Evolutionary conservation across 2,329 filamentous ascomycete genomes (phyloP).

Genomic region (Endocalyx cinctus): DNA sequence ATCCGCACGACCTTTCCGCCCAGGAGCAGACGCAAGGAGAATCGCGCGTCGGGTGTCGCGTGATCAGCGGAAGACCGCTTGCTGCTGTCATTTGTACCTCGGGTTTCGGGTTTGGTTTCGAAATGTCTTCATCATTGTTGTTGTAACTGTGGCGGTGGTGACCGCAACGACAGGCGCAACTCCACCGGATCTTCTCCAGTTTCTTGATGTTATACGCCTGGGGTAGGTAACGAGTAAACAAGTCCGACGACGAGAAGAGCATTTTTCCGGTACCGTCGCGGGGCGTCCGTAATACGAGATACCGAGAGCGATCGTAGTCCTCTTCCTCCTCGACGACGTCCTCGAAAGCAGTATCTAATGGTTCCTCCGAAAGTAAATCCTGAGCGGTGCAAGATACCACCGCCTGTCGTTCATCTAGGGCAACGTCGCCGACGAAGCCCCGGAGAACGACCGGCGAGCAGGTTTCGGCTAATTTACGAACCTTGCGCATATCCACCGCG

Average conservation of each 20-base stretch:
- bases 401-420: too few relatives aligned
- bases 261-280: neutral
- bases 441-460: conserved; percentile 50
- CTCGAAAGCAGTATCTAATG: neutral
- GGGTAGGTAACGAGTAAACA: neutral
- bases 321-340: neutral
- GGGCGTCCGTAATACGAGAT: neutral
- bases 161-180: neutral
- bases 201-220: conserved; percentile 1
- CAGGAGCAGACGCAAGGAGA: conserved; percentile 1
- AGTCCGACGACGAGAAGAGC: neutral
- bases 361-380: too few relatives aligned
- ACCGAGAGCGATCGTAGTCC: neutral
- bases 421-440: too few relatives aligned
- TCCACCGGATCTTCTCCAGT: neutral
- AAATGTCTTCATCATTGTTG: too few relatives aligned
- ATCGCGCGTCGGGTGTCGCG: conserved; percentile 1
- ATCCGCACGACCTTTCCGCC: neutral
- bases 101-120: too few relatives aligned
- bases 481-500: conserved; percentile 38
- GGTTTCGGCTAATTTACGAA: conserved; percentile 38
- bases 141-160: neutral
- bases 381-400: too few relatives aligned
- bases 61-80: conserved; percentile 1
- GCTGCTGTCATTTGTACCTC: too few relatives aligned